Conservation (phyloP, 305 asterid species). For the Euphrasia arctica region DNA sequence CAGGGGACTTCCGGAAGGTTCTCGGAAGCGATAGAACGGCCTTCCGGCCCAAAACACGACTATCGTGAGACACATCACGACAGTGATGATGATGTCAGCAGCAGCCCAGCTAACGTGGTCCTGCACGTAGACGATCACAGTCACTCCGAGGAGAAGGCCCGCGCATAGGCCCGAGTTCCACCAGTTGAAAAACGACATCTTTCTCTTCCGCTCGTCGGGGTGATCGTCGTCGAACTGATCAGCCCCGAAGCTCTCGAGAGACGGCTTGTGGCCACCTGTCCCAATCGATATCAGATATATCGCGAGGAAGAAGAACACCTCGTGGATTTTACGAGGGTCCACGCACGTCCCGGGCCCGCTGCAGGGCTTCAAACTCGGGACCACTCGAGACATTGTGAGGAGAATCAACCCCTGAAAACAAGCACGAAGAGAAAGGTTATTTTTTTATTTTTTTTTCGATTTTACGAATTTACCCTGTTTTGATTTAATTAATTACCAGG, state of each 20-base stretch:
- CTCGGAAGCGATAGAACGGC: slow-evolving; percentile 62
- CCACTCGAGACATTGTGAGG: slow-evolving; percentile 58
- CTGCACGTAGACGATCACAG: slow-evolving; percentile 64
- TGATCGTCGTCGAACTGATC: slow-evolving; percentile 91
- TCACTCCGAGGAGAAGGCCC: slow-evolving; percentile 73
- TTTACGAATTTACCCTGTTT: no score
- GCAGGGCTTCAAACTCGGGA: slow-evolving; percentile 63
- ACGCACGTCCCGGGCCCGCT: slow-evolving; percentile 24
- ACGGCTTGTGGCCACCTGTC: slow-evolving; percentile 91
- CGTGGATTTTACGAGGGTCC: slow-evolving; percentile 46
- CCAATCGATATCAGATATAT: slow-evolving; percentile 74
- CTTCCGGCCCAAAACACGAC: slow-evolving; percentile 48
- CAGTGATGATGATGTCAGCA: slow-evolving; percentile 63
- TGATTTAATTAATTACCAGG: slow-evolving; percentile 39
- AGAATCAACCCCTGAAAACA: slow-evolving; percentile 68
- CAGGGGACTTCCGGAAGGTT: slow-evolving; percentile 67
- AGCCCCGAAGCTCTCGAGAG: slow-evolving; percentile 93
- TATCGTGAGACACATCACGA: slow-evolving; percentile 44
- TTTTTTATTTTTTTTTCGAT: no score
- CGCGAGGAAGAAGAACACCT: slow-evolving; percentile 56
- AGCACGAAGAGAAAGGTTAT: background rate
- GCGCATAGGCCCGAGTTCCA: slow-evolving; percentile 76
- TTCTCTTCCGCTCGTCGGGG: slow-evolving; percentile 48
- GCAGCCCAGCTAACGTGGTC: slow-evolving; percentile 71
- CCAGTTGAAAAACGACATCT: slow-evolving; percentile 94